phyloP scores from a whole-genome alignment of 169 alveolate species.

The Cardiosporidium cionae region DNA sequence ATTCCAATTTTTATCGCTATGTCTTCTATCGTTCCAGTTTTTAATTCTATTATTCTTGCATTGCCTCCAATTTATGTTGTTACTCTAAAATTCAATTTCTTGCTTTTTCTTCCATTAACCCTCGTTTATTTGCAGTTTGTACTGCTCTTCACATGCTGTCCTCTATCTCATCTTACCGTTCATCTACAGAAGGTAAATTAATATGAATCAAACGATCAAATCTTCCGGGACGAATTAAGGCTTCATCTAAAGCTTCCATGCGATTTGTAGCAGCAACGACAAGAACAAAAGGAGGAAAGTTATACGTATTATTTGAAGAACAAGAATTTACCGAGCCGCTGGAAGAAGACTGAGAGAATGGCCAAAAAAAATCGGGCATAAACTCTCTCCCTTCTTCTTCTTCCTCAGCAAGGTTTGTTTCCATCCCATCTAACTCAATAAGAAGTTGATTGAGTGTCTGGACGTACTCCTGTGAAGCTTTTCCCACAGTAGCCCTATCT shows the following conservation, averaged over 20 bases:
- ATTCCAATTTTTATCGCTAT: too few relatives aligned
- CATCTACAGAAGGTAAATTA: constrained; percentile 75
- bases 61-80: too few relatives aligned
- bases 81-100: too few relatives aligned
- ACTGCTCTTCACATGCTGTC: too few relatives aligned
- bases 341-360: background rate
- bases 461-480: constrained; percentile 59
- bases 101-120: too few relatives aligned
- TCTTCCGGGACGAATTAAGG: constrained; percentile 83
- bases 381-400: background rate
- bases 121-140: too few relatives aligned
- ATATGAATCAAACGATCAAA: constrained; percentile 80
- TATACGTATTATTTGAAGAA: background rate
- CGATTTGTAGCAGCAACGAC: constrained; percentile 82
- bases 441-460: constrained; percentile 84
- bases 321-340: background rate
- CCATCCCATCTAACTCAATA: constrained; percentile 90
- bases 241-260: constrained; percentile 64
- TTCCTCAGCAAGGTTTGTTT: constrained; percentile 1
- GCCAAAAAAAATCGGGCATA: background rate
- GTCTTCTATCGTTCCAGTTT: too few relatives aligned
- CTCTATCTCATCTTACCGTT: constrained; percentile 65
- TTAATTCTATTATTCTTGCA: too few relatives aligned
- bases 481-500: too few relatives aligned
- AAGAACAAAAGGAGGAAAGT: constrained; percentile 43